These are phyloP conservation scores for Hanseniaspora taiwanica DNA, from an alignment of 805 yeast species.

Conservation along the genomic window DNA sequence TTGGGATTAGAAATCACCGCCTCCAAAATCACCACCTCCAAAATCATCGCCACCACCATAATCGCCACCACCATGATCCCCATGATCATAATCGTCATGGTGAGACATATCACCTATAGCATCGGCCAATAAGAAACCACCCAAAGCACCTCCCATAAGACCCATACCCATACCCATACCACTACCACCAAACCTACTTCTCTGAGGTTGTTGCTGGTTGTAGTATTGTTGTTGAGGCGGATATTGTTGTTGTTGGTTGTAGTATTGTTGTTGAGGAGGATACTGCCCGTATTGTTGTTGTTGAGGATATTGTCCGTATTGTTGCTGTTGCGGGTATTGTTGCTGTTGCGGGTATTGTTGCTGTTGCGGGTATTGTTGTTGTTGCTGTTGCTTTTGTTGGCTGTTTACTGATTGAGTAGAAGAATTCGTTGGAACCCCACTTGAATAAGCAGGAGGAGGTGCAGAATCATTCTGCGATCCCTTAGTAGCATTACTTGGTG, in stretches of 20 bases:
- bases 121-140: constrained; percentile 41
- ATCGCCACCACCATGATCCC: constrained; percentile 12
- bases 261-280: constrained; percentile 6
- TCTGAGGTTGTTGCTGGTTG: constrained; percentile 5
- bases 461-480: too few relatives aligned
- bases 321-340: constrained; percentile 12
- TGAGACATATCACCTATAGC: constrained; percentile 24
- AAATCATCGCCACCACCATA: constrained; percentile 20
- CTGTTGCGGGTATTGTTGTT: constrained; percentile 6
- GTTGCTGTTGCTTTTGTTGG: constrained; percentile 5
- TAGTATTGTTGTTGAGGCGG: constrained; percentile 1
- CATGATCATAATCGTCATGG: constrained; percentile 23
- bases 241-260: constrained; percentile 4
- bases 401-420: constrained; percentile 6
- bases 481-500: constrained; percentile 6
- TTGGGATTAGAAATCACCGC: constrained; percentile 13
- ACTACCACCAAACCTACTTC: constrained; percentile 21
- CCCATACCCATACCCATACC: constrained; percentile 30
- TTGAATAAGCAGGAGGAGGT: constrained; percentile 25
- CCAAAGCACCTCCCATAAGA: constrained; percentile 49
- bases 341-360: constrained; percentile 9
- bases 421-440: constrained; percentile 9
- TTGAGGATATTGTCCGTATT: constrained; percentile 13
- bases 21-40: constrained; percentile 21
- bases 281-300: constrained; percentile 10